Evolutionary conservation across 345 rosid genomes (phyloP).

Genomic region (Alliaria petiolata): DNA sequence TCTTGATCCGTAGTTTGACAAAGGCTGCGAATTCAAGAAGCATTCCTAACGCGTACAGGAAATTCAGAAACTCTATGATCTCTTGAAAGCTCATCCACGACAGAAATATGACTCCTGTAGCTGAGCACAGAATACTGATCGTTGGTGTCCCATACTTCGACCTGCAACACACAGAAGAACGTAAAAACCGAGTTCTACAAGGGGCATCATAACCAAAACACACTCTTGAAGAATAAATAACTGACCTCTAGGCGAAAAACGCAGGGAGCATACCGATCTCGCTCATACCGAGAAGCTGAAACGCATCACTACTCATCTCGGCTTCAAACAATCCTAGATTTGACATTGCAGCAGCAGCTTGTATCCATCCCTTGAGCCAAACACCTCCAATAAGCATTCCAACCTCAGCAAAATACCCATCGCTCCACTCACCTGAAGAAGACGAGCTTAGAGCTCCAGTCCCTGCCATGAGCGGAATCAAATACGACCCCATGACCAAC

Average conservation of each 20-base stretch:
- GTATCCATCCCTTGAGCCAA: constrained; percentile 93
- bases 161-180: constrained; percentile 35
- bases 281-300: constrained; percentile 93
- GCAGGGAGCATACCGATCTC: constrained; percentile 91
- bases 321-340: constrained; percentile 95
- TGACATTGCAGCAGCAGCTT: constrained; percentile 92
- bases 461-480: constrained; percentile 80
- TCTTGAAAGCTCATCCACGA: constrained; percentile 96
- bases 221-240: neutral
- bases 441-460: constrained; percentile 60
- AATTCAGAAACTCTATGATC: constrained; percentile 85
- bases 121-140: constrained; percentile 75
- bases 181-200: neutral
- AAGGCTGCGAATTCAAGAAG: constrained; percentile 89
- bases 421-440: constrained; percentile 66
- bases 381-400: constrained; percentile 85
- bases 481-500: constrained; percentile 70
- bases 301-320: constrained; percentile 93
- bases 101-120: constrained; percentile 79
- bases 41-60: constrained; percentile 82
- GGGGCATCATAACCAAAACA: neutral
- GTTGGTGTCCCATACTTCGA: constrained; percentile 92
- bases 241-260: constrained; percentile 63
- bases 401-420: constrained; percentile 92
- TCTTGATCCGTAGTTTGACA: constrained; percentile 64